Base-by-base conservation (phyloP, 1,284 basidiomycete genomes). In the Phellopilus nigrolimitatus region DNA sequence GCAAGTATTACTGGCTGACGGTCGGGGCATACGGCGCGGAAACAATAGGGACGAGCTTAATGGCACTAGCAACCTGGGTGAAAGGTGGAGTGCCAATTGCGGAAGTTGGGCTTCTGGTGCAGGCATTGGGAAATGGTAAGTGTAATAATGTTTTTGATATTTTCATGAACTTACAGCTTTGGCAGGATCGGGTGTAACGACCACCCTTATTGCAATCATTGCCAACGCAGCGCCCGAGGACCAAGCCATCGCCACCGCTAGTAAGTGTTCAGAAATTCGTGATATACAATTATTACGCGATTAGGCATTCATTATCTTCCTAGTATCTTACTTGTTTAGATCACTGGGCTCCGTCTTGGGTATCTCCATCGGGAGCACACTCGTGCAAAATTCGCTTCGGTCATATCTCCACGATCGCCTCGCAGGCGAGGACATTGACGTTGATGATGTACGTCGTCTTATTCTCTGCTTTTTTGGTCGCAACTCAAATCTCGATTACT, bases 271-370 rank as follows among this genome's bases (percentile, higher is more conserved):
- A 33, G 13, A 2, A 6, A n/a, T n/a, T n/a, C n/a, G n/a, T n/a
- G n/a, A n/a, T n/a, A n/a, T n/a, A n/a, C 39, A 17, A 5, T n/a
- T 19, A 21, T 33, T 17, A 10, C 19, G 13, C 10, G 24, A 30
- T 10, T 13, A 44, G n/a, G 43, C 36, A 19, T 42, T 42, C 15
- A 15, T 36, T 13, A 22, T 5, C 10, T 43, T 46, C 39, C 3
- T 58, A 80, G 80, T 78, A 1, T 80, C 79, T 0, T 82, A 83
- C 59, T 75, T 84, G 27, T 82, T 82, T 68, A 76, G 80, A 34
- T 80, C 80, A 3, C 60, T 82, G n/a, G 80, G 80, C 4, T 73
- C 71, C 1, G 79, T 82, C 4, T 64, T 81, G 24, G 76, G 79
- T 4, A 60, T 82, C 8, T 79, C 79, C 0, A 61, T 78, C 1